phyloP scores from a whole-genome alignment of 805 yeast species.

The Suhomyces kilbournensis region DNA sequence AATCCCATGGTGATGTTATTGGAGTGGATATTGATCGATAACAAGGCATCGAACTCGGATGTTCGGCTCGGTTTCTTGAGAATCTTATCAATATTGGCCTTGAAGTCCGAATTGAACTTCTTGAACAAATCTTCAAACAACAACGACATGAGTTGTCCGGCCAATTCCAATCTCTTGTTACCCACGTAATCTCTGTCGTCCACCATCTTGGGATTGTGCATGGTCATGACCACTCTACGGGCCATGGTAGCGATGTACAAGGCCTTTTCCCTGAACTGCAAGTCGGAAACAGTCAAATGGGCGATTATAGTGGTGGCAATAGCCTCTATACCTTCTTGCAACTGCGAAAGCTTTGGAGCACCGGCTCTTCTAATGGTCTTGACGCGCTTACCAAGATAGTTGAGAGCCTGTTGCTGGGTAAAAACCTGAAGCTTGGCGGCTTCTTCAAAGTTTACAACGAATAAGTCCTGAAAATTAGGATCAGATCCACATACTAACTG shows the following conservation, averaged over 20 bases:
- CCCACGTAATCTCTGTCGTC: conserved; percentile 99
- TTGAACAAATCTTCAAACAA: conserved; percentile 96
- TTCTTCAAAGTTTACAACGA: conserved; percentile 92
- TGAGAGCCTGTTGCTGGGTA: conserved; percentile 92
- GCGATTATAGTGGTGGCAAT: conserved; percentile 95
- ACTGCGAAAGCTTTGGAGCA: conserved; percentile 69
- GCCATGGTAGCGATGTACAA: conserved; percentile 95
- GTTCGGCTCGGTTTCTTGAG: conserved; percentile 92
- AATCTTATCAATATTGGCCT: conserved; percentile 89
- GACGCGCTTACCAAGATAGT: conserved; percentile 85
- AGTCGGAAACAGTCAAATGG: conserved; percentile 78
- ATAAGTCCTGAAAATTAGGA: conserved; percentile 84
- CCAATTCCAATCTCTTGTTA: conserved; percentile 93
- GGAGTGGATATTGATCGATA: conserved; percentile 86
- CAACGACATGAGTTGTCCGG: conserved; percentile 94
- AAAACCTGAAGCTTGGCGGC: conserved; percentile 79
- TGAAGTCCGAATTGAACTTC: conserved; percentile 92
- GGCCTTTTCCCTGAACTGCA: conserved; percentile 92
- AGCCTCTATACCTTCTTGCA: conserved; percentile 96
- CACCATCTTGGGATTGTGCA: conserved; percentile 91
- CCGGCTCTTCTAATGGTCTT: conserved; percentile 87
- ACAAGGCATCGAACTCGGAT: conserved; percentile 88
- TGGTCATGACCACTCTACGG: conserved; percentile 91
- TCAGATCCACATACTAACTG: conserved; percentile 92
- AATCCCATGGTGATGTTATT: conserved; percentile 91